These are phyloP conservation scores for Rubia peregrina DNA, from an alignment of 305 asterid species.

Conservation along the genomic window DNA sequence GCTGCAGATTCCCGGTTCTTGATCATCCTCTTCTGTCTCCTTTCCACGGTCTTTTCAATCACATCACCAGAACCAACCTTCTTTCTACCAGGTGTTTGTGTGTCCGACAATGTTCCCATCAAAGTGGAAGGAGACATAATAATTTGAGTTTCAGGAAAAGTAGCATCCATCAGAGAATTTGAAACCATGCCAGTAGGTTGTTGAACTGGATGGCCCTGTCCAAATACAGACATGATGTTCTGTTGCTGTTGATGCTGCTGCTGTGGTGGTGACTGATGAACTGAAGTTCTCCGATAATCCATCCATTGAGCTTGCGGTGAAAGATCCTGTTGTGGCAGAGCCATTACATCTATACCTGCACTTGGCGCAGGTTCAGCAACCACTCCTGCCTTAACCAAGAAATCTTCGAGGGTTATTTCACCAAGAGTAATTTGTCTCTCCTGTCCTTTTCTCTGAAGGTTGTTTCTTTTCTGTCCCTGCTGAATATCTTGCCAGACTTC, in stretches of 20 bases:
- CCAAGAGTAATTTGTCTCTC: constrained; percentile 55
- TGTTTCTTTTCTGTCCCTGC: constrained; percentile 46
- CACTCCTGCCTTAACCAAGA: constrained; percentile 92
- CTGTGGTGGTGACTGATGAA: constrained; percentile 32
- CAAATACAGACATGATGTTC: constrained; percentile 39
- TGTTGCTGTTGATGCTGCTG: constrained; percentile 34
- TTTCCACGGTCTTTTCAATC: constrained; percentile 72
- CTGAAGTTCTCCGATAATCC: constrained; percentile 43
- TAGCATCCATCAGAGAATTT: constrained; percentile 46
- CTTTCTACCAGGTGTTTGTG: constrained; percentile 67
- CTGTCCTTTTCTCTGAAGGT: constrained; percentile 40
- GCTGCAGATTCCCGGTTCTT: constrained; percentile 97
- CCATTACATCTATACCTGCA: constrained; percentile 31
- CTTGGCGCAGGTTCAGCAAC: constrained; percentile 44
- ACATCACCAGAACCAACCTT: constrained; percentile 63
- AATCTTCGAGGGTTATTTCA: constrained; percentile 88
- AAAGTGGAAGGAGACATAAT: constrained; percentile 52
- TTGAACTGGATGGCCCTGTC: constrained; percentile 52
- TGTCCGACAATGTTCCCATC: constrained; percentile 67
- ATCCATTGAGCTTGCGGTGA: constrained; percentile 51
- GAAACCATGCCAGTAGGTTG: constrained; percentile 44
- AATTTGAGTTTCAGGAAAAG: constrained; percentile 48
- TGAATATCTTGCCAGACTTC: constrained; percentile 94
- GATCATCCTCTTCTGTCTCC: constrained; percentile 97
- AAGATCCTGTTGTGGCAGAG: constrained; percentile 29